Evolutionary conservation across 176 grass and related monocot species (phyloP).

Genomic region (Hordeum marinum): DNA sequence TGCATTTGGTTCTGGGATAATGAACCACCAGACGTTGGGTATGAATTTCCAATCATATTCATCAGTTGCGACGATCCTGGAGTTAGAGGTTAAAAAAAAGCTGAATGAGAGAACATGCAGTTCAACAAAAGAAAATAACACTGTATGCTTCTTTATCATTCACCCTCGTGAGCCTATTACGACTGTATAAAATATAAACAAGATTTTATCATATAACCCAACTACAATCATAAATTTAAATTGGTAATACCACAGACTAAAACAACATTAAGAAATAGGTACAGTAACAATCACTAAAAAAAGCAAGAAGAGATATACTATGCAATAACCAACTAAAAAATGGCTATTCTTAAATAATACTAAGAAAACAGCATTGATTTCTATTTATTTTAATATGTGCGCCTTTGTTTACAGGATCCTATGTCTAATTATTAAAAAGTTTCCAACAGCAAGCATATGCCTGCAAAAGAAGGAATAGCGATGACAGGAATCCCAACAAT

Average conservation of each 20-base stretch:
- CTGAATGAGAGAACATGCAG: not conserved
- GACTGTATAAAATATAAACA: not conserved
- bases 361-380: too few species aligned
- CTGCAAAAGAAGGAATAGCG: not conserved
- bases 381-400: too few species aligned
- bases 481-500: not conserved
- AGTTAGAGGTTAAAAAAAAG: conserved; percentile 2
- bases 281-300: not conserved
- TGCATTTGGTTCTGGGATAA: conserved; percentile 84
- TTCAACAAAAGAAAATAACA: conserved; percentile 1
- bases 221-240: not conserved
- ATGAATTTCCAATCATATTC: conserved; percentile 84
- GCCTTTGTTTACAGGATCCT: too few species aligned
- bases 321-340: too few species aligned
- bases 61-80: conserved; percentile 65
- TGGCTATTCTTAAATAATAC: too few species aligned
- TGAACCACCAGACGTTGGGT: conserved; percentile 69
- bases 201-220: not conserved
- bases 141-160: not conserved
- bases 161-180: not conserved
- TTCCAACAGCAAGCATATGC: not conserved
- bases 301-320: too few species aligned
- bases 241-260: not conserved
- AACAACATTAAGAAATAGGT: not conserved
- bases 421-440: too few species aligned